Percentiles rank a stretch among this genome's conserved stretches.
These are phyloP conservation scores for Baudoinia panamericana DNA, from an alignment of 495 filamentous ascomycete species.

Conservation along the genomic window DNA sequence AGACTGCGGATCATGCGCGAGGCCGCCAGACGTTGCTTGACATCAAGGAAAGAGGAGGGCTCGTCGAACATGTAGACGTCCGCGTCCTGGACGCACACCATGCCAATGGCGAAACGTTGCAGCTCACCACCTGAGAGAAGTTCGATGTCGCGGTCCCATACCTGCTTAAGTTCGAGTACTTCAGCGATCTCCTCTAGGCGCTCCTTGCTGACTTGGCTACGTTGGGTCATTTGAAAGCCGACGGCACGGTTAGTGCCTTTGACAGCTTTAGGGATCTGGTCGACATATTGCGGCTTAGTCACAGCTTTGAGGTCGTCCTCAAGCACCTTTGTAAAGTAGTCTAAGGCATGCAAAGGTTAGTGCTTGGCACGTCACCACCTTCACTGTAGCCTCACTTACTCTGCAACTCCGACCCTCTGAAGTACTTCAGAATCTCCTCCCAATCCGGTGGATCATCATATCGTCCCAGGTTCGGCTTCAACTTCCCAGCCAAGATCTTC, in stretches of 20 bases:
- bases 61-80: slow-evolving; percentile 99
- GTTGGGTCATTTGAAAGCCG: slow-evolving; percentile 56
- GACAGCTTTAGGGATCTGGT: slow-evolving; percentile 89
- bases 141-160: slow-evolving; percentile 75
- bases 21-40: slow-evolving; percentile 90
- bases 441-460: slow-evolving; percentile 96
- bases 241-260: slow-evolving; percentile 65
- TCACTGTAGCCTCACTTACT: too few species aligned
- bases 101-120: slow-evolving; percentile 91
- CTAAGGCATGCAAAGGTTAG: too few species aligned
- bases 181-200: slow-evolving; percentile 80
- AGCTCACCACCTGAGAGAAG: slow-evolving; percentile 92
- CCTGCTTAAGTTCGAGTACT: slow-evolving; percentile 71
- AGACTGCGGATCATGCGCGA: slow-evolving; percentile 84
- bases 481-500: slow-evolving; percentile 94
- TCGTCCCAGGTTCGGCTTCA: slow-evolving; percentile 92
- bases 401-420: slow-evolving; percentile 91
- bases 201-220: slow-evolving; percentile 46
- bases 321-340: slow-evolving; percentile 96
- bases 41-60: slow-evolving; percentile 95
- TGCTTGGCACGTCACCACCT: too few species aligned
- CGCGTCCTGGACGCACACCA: slow-evolving; percentile 88
- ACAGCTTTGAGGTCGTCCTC: slow-evolving; percentile 95
- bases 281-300: slow-evolving; percentile 97
- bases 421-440: slow-evolving; percentile 97